Evolutionary conservation across 441 rosid species (phyloP), one percentile per base, ranked within the genome.

Genomic region (Viola pubescens): DNA sequence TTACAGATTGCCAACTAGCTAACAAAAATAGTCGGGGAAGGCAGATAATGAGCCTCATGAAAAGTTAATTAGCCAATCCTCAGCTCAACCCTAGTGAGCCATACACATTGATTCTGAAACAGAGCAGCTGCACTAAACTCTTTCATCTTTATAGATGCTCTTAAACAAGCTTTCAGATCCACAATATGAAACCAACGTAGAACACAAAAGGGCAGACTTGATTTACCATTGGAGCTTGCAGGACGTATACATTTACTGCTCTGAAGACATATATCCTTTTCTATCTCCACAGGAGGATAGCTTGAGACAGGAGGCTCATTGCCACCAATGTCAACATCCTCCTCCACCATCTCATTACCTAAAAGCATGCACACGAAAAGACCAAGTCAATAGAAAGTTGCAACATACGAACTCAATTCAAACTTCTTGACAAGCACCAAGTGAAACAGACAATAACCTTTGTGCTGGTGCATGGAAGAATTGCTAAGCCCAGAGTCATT

Each of bases 311-410:
- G 81, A 64, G 81, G 82, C 63, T 82, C 92, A 65, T 79, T 79
- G 55, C 91, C 89, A 61, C 92, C 84, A 66, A 87, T 79, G 74
- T 86, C 97, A 63, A 89, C 75, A 68, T 87, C 90, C 73, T 82
- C 92, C 48, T 82, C 92, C 58, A 68, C 74, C 38, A 61, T 66
- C 54, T 71, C 82, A 77, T 77, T 75, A 60, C 84, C 98, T 92
- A 76, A 54, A 53, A 74, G 38, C 65, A 38, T 26, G 34, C 34
- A 26, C 34, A 26, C 26, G 57, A 12, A 49, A 48, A 49, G 41
- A 42, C 11, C 12, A 16, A 45, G 26, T 58, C 4, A 52, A 62
- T 10, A 62, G 37, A 53, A 11, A 60, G 40, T 46, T 43, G 5
- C n/a, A 39, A 54, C 4, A 9, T 3, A 14, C 11, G 58, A 48